Percentiles rank a stretch among this genome's conserved stretches.
These are phyloP conservation scores for Emericellopsis terricola DNA, from an alignment of 495 filamentous ascomycete genomes.

Conservation along the genomic window DNA sequence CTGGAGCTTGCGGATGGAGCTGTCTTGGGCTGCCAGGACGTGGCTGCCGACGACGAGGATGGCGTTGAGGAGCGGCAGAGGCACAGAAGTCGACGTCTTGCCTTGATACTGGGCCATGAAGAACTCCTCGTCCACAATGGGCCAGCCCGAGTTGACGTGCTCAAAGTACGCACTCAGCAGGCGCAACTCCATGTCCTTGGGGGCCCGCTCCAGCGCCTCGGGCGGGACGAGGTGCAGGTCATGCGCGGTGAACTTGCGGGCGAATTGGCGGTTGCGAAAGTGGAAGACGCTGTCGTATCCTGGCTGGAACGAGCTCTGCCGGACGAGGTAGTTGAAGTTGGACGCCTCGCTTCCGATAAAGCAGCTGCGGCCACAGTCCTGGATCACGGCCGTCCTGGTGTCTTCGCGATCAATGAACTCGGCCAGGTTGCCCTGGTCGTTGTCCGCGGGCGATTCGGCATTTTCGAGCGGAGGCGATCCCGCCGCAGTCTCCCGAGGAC, in stretches of 20 bases:
- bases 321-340: constrained; percentile 34
- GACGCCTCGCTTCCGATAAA: constrained; percentile 32
- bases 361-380: background rate
- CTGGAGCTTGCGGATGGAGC: constrained; percentile 21
- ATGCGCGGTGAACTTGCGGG: background rate
- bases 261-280: background rate
- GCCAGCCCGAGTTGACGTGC: constrained; percentile 40
- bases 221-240: background rate
- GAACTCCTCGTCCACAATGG: constrained; percentile 32
- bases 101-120: constrained; percentile 22
- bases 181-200: constrained; percentile 26
- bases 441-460: background rate
- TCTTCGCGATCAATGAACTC: constrained; percentile 1
- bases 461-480: background rate
- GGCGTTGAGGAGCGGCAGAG: constrained; percentile 24
- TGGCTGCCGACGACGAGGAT: constrained; percentile 29
- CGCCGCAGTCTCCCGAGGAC: background rate
- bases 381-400: background rate
- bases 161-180: constrained; percentile 35
- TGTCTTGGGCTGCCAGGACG: constrained; percentile 15
- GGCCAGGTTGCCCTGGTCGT: background rate
- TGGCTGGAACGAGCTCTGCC: constrained; percentile 15
- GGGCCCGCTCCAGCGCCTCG: constrained; percentile 18
- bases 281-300: background rate
- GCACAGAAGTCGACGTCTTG: constrained; percentile 21